Conservation (phyloP, 345 rosid species). For the Euclidium syriacum region DNA sequence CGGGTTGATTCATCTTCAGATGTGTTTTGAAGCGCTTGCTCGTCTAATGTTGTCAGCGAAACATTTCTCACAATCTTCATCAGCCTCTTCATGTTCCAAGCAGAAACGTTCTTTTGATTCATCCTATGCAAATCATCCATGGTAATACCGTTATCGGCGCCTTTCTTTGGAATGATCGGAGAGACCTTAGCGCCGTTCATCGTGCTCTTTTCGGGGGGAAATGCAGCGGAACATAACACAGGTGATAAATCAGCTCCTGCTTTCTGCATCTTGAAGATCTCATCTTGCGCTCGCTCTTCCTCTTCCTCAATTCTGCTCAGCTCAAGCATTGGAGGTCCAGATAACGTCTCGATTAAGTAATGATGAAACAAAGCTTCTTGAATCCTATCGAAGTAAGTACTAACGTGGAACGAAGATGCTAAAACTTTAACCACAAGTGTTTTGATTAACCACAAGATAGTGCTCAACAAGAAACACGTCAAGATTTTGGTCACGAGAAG, state of each 20-base stretch:
- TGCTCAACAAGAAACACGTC: slow-evolving; percentile 60
- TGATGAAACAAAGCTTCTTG: slow-evolving; percentile 78
- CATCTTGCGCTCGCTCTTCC: slow-evolving; percentile 39
- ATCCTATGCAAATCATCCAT: slow-evolving; percentile 66
- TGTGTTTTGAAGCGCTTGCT: slow-evolving; percentile 42
- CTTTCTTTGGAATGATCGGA: slow-evolving; percentile 22
- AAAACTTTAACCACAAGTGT: slow-evolving; percentile 74
- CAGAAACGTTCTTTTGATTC: slow-evolving; percentile 71
- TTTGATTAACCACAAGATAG: slow-evolving; percentile 75
- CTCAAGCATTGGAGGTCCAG: slow-evolving; percentile 75
- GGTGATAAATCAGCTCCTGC: slow-evolving; percentile 60
- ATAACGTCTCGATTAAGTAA: slow-evolving; percentile 70
- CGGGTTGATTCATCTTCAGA: slow-evolving; percentile 53
- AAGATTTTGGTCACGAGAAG: slow-evolving; percentile 54
- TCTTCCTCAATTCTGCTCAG: slow-evolving; percentile 46
- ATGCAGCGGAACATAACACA: slow-evolving; percentile 46
- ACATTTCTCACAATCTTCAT: slow-evolving; percentile 78
- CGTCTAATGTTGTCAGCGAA: slow-evolving; percentile 70
- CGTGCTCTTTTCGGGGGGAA: slow-evolving; percentile 39
- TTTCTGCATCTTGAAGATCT: slow-evolving; percentile 46
- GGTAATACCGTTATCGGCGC: slow-evolving; percentile 37
- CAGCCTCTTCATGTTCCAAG: slow-evolving; percentile 98
- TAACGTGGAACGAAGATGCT: slow-evolving; percentile 88
- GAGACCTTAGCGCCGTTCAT: slow-evolving; percentile 43
- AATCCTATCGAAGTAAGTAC: slow-evolving; percentile 88